These are phyloP conservation scores for Septoria linicola DNA, from an alignment of 2,329 filamentous ascomycete species.

Conservation along the genomic window DNA sequence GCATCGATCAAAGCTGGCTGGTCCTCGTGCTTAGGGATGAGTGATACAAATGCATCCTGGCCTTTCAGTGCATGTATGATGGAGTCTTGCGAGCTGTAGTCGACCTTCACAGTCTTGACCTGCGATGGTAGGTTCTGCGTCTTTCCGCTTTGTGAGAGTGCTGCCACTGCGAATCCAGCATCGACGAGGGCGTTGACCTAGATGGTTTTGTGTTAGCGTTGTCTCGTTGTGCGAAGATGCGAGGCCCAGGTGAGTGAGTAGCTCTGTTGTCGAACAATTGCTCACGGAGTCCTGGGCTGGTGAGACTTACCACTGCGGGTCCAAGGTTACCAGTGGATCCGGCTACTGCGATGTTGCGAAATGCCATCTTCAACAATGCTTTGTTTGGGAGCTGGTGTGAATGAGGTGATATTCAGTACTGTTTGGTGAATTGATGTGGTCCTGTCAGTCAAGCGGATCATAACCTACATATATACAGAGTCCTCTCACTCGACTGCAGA, in stretches of 20 bases:
- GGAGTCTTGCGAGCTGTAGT: conserved; percentile 49
- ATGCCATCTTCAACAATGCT: too few relatives aligned
- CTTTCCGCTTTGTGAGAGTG: conserved; percentile 47
- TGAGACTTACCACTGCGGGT: conserved; percentile 32
- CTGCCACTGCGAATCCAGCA: conserved; percentile 45
- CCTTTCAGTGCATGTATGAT: conserved; percentile 38
- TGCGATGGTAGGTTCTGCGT: conserved; percentile 42
- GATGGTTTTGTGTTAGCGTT: too few relatives aligned
- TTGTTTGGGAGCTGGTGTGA: not conserved
- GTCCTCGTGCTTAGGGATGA: conserved; percentile 15
- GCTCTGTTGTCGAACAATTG: too few relatives aligned
- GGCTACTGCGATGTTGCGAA: conserved; percentile 35
- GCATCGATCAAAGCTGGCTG: conserved; percentile 42
- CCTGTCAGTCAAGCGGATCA: not conserved
- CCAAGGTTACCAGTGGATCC: conserved; percentile 46
- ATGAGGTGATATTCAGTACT: not conserved
- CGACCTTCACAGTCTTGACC: conserved; percentile 42
- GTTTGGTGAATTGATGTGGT: not conserved
- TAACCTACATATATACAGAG: not conserved
- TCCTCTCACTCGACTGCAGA: not conserved
- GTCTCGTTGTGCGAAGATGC: too few relatives aligned
- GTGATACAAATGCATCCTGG: conserved; percentile 39
- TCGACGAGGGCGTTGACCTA: conserved; percentile 42
- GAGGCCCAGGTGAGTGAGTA: too few relatives aligned
- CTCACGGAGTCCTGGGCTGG: too few relatives aligned